Base-by-base conservation (phyloP, 2,329 filamentous ascomycete genomes). In the Hypomyces rosellus region DNA sequence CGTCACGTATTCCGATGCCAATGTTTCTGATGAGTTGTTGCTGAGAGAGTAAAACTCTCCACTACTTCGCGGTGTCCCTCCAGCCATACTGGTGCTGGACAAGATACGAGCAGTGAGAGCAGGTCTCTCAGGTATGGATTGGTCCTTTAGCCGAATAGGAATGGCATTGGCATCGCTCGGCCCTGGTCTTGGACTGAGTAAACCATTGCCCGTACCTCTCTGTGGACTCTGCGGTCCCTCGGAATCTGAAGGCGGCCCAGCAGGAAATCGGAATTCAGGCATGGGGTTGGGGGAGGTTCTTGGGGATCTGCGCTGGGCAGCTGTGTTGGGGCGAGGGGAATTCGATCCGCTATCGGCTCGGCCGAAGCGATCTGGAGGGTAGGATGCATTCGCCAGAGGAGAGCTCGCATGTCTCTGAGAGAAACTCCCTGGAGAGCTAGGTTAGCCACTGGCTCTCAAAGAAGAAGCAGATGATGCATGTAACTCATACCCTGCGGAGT, bases 31-130 rank as follows among this genome's bases (percentile, higher is more conserved):
- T 6, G 93, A 97, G 63, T 96, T 86, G 65, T 97, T 96, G 72
- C 92, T 96, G 65, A 92, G 72, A 1, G 91, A 91, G 67, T 96
- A 97, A 61, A 97, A 95, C 62, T 99, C 93, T 48, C 87, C 88
- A 64, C 93, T 99, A 56, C 89, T 96, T 59, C 93, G 78, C 20
- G 89, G 90, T 25, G 92, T 97, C 4, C 81, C 85, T 48, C 81
- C 82, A 53, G 62, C 80, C 57, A 87, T 75, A 59, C 88, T 95
- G 14, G 86, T 85, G 33, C 86, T 85, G 3, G 90, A 89, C 48
- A 95, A 74, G 46, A 95, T 82, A 46, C 85, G 76, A 5, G 85
- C 79, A 15, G 82, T 76, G 1, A 84, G 81, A 20, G 78, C 74
- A 13, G 76, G 70, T 59, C 74, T 79, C 60, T 83, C 87, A 15